A percentile compares a stretch with the other conserved stretches of the same genome.
Evolutionary conservation across 2,329 filamentous ascomycete species (phyloP).

Genomic region (Ceratocystis eucalypticola): DNA sequence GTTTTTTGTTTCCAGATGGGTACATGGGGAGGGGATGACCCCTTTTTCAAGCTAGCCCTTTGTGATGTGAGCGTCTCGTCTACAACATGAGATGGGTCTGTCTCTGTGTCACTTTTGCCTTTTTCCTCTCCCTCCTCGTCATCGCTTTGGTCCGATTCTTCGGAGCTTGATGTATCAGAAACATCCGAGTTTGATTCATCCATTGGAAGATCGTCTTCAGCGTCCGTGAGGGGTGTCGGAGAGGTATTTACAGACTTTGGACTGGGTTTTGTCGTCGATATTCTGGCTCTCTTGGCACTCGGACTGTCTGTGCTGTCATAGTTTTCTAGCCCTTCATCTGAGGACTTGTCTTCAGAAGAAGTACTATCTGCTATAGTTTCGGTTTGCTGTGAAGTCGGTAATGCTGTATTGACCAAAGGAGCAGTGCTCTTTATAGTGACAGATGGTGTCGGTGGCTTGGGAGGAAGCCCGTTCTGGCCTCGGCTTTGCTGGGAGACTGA

Average conservation of each 20-base stretch:
- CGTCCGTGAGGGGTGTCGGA: neutral
- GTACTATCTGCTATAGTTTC: neutral
- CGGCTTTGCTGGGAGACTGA: neutral
- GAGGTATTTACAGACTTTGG: neutral
- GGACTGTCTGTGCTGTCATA: conserved; percentile 5
- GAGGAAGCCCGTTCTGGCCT: neutral
- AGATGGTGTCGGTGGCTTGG: neutral
- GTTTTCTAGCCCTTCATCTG: conserved; percentile 4
- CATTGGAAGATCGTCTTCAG: neutral
- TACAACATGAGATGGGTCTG: neutral
- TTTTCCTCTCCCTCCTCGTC: neutral
- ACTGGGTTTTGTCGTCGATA: neutral
- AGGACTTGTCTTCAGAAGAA: conserved; percentile 4
- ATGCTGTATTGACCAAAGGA: no score
- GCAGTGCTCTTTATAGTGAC: neutral
- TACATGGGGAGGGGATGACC: neutral
- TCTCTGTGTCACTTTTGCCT: neutral
- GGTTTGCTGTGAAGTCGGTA: neutral
- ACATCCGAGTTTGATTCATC: neutral
- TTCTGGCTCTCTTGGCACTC: neutral
- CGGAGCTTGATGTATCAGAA: conserved; percentile 2
- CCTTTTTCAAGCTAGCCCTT: neutral
- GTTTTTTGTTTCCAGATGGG: conserved; percentile 13
- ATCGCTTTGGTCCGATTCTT: neutral
- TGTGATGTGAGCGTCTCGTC: neutral